Base-by-base conservation (phyloP, 352 stramenopile genomes). In the Globisporangium nagaii region DNA sequence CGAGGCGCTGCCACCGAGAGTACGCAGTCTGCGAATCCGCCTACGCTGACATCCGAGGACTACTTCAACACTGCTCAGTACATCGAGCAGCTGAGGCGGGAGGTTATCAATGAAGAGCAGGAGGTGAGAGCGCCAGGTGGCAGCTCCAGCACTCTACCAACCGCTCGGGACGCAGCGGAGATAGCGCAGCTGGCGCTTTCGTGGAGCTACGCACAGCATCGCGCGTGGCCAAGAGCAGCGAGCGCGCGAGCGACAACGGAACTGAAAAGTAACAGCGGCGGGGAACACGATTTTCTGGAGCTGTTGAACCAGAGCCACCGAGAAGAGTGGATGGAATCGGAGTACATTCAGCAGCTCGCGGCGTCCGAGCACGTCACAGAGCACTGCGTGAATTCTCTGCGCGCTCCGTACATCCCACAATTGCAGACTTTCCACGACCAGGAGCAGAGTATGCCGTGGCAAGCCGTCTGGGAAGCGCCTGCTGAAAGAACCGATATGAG, bases 31-130 rank as follows among this genome's bases (percentile, higher is more conserved):
- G 22, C 50, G 17, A n/a, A 51, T 12, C 13, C 53, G 34, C 47
- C 12, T 41, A 48, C 6, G 28, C 13, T 62, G 34, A 70, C 68
- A 5, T 79, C 65, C 11, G 73, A 80, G 54, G 75, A 86, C 39
- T 86, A 86, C 37, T 47, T 68, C 41, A 73, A 50, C 27, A 86
- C 75, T 24, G 72, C 73, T 0, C 47, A 64, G 22, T 75, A 80
- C 30, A 82, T 86, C 13, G 66, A 75, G 44, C 60, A 67, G 20
- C 49, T 86, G 3, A 78, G 79, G 72, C n/a, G 32, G 17, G 70
- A 75, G 36, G 61, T 65, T 7, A 42, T 45, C 1, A 53, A 56
- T 0, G 44, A 84, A 34, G 40, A 65, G 12, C 46, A 22, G 13
- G 25, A 36, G 8, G 27, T 27, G 8, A 47, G 54, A 8, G 37